These are phyloP conservation scores for Tricholoma bakamatsutake DNA, from an alignment of 768 basidiomycete genomes.

Conservation along the genomic window DNA sequence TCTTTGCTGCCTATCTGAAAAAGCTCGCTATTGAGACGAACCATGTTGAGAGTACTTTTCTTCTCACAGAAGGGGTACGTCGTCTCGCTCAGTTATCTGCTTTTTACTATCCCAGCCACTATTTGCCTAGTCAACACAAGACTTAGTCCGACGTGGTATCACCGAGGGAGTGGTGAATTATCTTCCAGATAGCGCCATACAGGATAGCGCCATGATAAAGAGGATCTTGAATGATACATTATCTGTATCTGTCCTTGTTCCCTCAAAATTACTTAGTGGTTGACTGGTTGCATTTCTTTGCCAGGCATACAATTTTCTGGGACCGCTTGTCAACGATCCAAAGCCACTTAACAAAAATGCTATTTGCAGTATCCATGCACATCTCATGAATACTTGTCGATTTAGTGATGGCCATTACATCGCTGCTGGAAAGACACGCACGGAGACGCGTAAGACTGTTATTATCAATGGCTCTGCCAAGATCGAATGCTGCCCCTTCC, in stretches of 20 bases:
- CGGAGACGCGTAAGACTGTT: constrained; percentile 21
- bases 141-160: constrained; percentile 14
- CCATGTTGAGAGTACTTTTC: too few relatives aligned
- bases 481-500: constrained; percentile 24
- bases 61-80: too few relatives aligned
- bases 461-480: constrained; percentile 17
- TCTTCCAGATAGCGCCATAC: constrained; percentile 7
- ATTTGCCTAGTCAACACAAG: neutral
- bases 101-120: neutral
- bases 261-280: neutral
- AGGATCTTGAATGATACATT: constrained; percentile 23
- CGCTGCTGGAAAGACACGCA: constrained; percentile 22
- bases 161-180: constrained; percentile 12
- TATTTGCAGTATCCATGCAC: constrained; percentile 23
- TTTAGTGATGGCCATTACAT: constrained; percentile 14
- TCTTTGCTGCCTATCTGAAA: too few relatives aligned
- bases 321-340: constrained; percentile 5
- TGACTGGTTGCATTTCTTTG: neutral
- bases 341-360: constrained; percentile 9
- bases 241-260: constrained; percentile 12
- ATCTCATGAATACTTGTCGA: constrained; percentile 23
- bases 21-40: too few relatives aligned
- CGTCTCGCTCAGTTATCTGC: neutral
- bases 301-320: constrained; percentile 17
- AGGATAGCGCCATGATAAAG: constrained; percentile 10